phyloP scores from a whole-genome alignment of 306 rosid species.

The Lotus japonicus region DNA sequence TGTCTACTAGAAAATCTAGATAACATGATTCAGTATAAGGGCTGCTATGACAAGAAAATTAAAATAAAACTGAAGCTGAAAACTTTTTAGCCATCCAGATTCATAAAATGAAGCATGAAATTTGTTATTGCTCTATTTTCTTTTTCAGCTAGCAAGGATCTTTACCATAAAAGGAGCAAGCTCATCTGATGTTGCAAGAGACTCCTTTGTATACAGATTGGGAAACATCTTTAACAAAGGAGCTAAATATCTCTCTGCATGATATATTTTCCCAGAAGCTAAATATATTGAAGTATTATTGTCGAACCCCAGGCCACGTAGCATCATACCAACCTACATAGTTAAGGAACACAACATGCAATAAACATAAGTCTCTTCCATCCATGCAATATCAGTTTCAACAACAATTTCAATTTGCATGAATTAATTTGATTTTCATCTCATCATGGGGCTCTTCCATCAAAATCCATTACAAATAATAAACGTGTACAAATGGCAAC shows the following conservation, averaged over 20 bases:
- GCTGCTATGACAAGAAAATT: background rate
- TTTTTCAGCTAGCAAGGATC: background rate
- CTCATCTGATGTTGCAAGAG: conserved; percentile 78
- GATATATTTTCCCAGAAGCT: conserved; percentile 87
- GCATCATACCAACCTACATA: conserved; percentile 85
- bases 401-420: conserved; percentile 1
- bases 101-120: background rate
- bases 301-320: conserved; percentile 89
- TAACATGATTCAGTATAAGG: background rate
- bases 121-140: conserved; percentile 4
- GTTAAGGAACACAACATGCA: conserved; percentile 30
- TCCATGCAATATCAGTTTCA: background rate
- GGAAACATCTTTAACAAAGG: conserved; percentile 82
- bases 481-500: background rate
- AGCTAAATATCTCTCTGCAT: conserved; percentile 64
- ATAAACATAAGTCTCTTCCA: conserved; percentile 19
- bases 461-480: background rate
- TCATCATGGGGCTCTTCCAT: background rate
- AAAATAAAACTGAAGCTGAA: background rate
- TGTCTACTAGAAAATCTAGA: conserved; percentile 1
- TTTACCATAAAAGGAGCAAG: conserved; percentile 80
- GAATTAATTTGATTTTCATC: background rate
- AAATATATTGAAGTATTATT: conserved; percentile 75
- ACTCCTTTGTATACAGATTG: conserved; percentile 78
- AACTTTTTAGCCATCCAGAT: background rate